Evolutionary conservation across 1,284 basidiomycete genomes (phyloP).

Genomic region (Ustilago trichophora): DNA sequence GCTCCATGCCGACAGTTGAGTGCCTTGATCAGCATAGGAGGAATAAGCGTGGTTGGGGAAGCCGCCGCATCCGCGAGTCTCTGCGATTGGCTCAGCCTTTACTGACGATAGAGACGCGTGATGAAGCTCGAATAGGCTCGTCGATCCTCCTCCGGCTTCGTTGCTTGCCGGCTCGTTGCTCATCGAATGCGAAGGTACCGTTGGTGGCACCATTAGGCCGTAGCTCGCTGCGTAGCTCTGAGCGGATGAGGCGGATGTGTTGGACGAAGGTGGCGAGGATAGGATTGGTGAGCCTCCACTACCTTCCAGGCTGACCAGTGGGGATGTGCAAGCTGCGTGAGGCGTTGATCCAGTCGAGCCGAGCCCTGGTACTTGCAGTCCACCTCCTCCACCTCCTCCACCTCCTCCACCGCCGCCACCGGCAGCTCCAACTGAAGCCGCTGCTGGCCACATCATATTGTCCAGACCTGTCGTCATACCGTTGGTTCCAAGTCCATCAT

Average conservation of each 20-base stretch:
- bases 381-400: background rate
- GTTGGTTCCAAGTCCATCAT: background rate
- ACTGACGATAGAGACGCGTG: background rate
- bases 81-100: slow-evolving; percentile 1
- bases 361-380: background rate
- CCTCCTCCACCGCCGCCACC: background rate
- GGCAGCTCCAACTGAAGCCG: slow-evolving; percentile 5
- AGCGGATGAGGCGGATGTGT: slow-evolving; percentile 22
- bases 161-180: background rate
- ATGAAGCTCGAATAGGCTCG: background rate
- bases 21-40: background rate
- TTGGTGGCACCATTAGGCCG: slow-evolving; percentile 27
- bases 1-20: slow-evolving; percentile 14
- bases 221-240: slow-evolving; percentile 16
- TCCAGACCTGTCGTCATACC: background rate
- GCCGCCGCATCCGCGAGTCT: slow-evolving; percentile 7
- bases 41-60: background rate
- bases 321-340: background rate
- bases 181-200: slow-evolving; percentile 20
- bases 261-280: slow-evolving; percentile 31
- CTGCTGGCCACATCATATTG: slow-evolving; percentile 25
- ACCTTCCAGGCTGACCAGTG: slow-evolving; percentile 1
- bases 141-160: background rate
- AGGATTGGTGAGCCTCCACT: slow-evolving; percentile 21
- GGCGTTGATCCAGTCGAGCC: background rate